Base-by-base conservation (phyloP, 257 asterid species). In the Solanum gracilifrons region DNA sequence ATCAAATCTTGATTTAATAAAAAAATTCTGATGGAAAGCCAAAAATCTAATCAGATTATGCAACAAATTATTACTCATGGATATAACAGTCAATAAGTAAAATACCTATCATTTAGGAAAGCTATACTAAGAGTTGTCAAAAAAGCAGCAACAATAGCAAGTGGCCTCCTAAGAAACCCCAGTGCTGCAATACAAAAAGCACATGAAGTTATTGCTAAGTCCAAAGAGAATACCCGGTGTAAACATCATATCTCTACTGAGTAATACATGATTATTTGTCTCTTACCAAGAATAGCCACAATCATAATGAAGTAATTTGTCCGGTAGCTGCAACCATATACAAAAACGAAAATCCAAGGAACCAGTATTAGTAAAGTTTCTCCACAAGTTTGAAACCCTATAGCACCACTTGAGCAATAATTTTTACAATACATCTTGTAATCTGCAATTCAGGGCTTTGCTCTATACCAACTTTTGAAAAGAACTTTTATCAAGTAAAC, bases 261-360 rank as follows among this genome's bases (percentile, higher is more conserved):
- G 85, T 3, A 82, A 82, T 27, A 31, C 29, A 48, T 20, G 85
- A 82, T 48, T 46, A 82, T 48, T 10, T 31, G 69, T 35, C 71
- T 77, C 94, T 91, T 93, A 96, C 99, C 99, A 51, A 96, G 96
- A 93, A 94, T 94, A 90, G 93, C 64, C 87, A 91, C 91, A 91
- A 94, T 91, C 98, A 93, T 89, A 68, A 96, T 91, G 96, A 96
- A 96, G 87, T 96, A 96, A 93, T 96, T 96, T 48, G 99, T 95
- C 93, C 99, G 91, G 77, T 96, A 96, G 93, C 99, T 96, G 97
- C 94, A 92, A 88, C 85, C 89, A 88, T 87, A 32, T 51, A 41
- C 13, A 74, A 66, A 21, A 58, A 55, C 37, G 29, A 60, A 62
- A 27, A 74, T 29, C 6, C 32, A 20, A 51, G 25, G 12, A 43